These are phyloP conservation scores for Halteria grandinella DNA, from an alignment of 73 alveolate genomes.

Conservation along the genomic window DNA sequence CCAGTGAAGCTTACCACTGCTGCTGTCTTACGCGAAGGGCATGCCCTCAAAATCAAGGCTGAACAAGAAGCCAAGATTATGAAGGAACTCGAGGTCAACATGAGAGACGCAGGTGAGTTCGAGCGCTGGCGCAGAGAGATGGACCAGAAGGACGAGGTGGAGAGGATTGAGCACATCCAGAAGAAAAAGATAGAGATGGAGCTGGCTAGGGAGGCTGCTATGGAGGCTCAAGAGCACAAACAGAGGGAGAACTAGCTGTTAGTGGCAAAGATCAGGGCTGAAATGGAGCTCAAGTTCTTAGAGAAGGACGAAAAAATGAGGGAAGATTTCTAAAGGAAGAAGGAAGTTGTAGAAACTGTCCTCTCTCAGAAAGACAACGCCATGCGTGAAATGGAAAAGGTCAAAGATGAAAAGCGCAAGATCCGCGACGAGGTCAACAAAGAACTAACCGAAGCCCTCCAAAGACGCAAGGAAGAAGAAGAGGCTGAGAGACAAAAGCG, in stretches of 20 bases:
- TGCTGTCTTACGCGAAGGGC: conserved; percentile 97
- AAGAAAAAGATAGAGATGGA: conserved; percentile 98
- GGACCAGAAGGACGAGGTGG: conserved; percentile 94
- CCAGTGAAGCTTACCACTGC: conserved; percentile 94
- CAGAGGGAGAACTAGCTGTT: conserved; percentile 86
- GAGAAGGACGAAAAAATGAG: conserved; percentile 80
- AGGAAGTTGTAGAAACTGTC: conserved; percentile 83
- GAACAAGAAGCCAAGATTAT: conserved; percentile 92
- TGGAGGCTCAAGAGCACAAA: conserved; percentile 92
- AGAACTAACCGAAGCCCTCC: conserved; percentile 87
- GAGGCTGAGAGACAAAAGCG: conserved; percentile 85
- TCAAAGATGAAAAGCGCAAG: conserved; percentile 82
- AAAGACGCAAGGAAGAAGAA: conserved; percentile 92
- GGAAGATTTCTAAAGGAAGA: conserved; percentile 85
- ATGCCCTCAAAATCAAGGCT: conserved; percentile 87
- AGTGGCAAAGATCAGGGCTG: conserved; percentile 88
- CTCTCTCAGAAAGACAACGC: conserved; percentile 85
- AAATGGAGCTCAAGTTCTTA: conserved; percentile 72
- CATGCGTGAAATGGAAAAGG: conserved; percentile 75
- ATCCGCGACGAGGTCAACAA: conserved; percentile 89
- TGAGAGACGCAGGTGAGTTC: conserved; percentile 95
- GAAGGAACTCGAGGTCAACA: conserved; percentile 89
- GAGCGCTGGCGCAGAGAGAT: conserved; percentile 93
- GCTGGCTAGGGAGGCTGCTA: conserved; percentile 97
- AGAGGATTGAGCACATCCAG: conserved; percentile 89